phyloP scores from a whole-genome alignment of 306 rosid species.

The Cicer yamashitae region DNA sequence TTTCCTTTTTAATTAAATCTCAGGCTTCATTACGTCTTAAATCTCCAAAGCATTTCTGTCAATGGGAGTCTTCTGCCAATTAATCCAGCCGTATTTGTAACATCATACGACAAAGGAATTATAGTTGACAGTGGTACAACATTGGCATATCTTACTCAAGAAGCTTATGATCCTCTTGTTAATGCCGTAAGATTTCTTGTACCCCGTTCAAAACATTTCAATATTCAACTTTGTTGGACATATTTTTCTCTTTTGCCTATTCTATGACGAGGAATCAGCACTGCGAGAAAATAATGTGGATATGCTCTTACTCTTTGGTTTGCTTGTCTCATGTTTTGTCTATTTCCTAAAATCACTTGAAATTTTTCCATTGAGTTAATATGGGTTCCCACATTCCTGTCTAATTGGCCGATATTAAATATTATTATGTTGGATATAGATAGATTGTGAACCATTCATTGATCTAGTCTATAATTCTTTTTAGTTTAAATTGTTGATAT shows the following conservation, averaged over 20 bases:
- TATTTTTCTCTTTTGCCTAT: constrained; percentile 30
- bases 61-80: constrained; percentile 77
- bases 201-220: not conserved
- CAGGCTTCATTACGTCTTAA: not conserved
- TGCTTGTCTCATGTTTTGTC: too few relatives aligned
- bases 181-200: constrained; percentile 67
- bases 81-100: constrained; percentile 73
- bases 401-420: too few relatives aligned
- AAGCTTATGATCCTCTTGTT: constrained; percentile 88
- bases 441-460: too few relatives aligned
- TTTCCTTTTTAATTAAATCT: constrained; percentile 39
- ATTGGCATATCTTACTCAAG: constrained; percentile 81
- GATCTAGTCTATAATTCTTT: too few relatives aligned
- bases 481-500: too few relatives aligned
- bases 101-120: constrained; percentile 67
- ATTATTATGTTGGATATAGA: too few relatives aligned
- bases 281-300: not conserved
- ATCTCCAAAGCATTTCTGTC: constrained; percentile 44
- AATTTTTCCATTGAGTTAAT: too few relatives aligned
- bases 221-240: not conserved
- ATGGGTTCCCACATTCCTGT: too few relatives aligned
- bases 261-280: constrained; percentile 9
- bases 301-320: too few relatives aligned
- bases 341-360: too few relatives aligned
- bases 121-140: constrained; percentile 94